Base-by-base conservation (phyloP, 169 alveolate genomes). In the Babesia caballi region DNA sequence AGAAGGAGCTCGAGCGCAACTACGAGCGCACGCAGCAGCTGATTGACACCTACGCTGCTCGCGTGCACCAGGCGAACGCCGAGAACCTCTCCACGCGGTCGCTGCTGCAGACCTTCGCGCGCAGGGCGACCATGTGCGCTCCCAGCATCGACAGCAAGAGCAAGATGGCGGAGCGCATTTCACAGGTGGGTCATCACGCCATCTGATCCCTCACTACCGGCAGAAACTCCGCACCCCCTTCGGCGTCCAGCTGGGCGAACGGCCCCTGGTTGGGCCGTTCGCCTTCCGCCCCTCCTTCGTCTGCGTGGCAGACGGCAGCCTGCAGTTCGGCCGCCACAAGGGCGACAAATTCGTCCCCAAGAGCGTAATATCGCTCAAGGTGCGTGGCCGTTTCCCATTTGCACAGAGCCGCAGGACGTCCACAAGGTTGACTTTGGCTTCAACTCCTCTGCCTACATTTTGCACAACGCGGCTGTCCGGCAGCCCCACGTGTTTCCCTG, bases 1-100 rank as follows among this genome's bases (percentile, higher is more conserved):
- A 63, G 11, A 35, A 14, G 44, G 60, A 63, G 49, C 14, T 63
- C 5, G 52, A 63, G 47, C 58, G 49, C 44, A 63, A 35, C 41
- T 30, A 49, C 36, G 73, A 63, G 60, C 30, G 32, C 27, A 52
- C 73, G 19, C 40, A 67, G 68, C 78, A 67, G 58, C 35, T 67
- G 56, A 25, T 67, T 8, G 67, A 67, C 33, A 67, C 78, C 11
- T 67, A 67, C 41, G 78, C 78, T 27, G 68, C 66, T 3, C 53
- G 68, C 25, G 35, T 40, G 2, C 58, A 51, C 30, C 52, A 67
- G 56, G 68, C 78, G 4, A 50, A 67, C 23, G 78, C 78, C 27
- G 78, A 67, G 28, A 54, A 44, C 41, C 28, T 51, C 30, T 14
- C 58, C 28, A 61, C 40, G 17, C 28, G 47, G n/a, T 5, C 58